Percentiles rank a stretch among this genome's conserved stretches.
phyloP scores from a whole-genome alignment of 2,329 filamentous ascomycete genomes.

The Ascochyta koolunga region DNA sequence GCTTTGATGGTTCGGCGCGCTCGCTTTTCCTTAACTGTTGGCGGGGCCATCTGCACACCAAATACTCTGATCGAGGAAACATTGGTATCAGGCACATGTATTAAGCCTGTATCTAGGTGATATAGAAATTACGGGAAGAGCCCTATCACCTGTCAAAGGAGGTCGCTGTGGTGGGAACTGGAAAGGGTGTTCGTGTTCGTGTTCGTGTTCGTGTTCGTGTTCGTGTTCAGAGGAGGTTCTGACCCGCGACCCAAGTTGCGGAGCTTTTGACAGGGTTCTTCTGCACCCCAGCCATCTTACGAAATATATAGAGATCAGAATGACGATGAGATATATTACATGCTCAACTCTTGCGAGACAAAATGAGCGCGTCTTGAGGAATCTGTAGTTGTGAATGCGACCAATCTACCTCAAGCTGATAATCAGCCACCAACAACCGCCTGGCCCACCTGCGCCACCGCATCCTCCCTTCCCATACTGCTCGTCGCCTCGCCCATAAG shows the following conservation, averaged over 20 bases:
- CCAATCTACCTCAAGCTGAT: background rate
- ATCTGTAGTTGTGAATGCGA: background rate
- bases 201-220: background rate
- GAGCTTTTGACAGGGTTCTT: conserved; percentile 6
- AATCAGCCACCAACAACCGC: conserved; percentile 5
- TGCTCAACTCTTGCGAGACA: background rate
- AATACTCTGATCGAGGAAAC: background rate
- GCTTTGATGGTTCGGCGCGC: conserved; percentile 41
- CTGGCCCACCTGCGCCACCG: conserved; percentile 1
- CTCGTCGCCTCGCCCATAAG: conserved; percentile 4
- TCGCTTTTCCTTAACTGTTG: conserved; percentile 26
- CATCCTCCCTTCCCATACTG: conserved; percentile 2
- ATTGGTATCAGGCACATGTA: background rate
- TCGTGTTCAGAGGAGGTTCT: background rate
- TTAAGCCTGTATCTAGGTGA: background rate
- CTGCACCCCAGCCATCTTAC: background rate
- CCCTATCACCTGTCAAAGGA: background rate
- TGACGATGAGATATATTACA: too few relatives aligned
- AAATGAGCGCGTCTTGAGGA: background rate
- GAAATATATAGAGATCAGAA: too few relatives aligned
- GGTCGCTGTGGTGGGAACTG: conserved; percentile 1
- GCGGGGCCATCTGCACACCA: conserved; percentile 18
- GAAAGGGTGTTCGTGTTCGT: background rate
- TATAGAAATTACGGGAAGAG: background rate
- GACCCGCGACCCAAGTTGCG: conserved; percentile 6